Conservation (phyloP, 495 filamentous ascomycete genomes). For the Penicillium tannophilum region DNA sequence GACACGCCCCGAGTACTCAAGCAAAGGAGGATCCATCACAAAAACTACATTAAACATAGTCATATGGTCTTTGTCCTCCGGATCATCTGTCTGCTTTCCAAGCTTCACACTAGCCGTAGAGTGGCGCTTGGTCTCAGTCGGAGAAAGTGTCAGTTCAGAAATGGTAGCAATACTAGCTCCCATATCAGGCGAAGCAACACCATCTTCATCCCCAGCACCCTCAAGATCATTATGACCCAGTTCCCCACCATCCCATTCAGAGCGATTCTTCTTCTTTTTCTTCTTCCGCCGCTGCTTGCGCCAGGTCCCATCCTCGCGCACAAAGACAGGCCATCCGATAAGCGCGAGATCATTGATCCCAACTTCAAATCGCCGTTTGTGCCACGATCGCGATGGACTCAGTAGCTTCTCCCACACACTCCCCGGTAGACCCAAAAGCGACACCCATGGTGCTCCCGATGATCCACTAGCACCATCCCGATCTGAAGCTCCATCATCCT, state of each 20-base stretch:
- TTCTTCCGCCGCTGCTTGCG: slow-evolving; percentile 70
- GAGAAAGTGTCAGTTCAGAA: slow-evolving; percentile 34
- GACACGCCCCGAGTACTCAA: slow-evolving; percentile 73
- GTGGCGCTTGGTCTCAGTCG: slow-evolving; percentile 37
- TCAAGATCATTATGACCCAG: slow-evolving; percentile 46
- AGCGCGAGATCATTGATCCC: slow-evolving; percentile 82
- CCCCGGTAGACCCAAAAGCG: slow-evolving; percentile 72
- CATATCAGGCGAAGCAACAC: slow-evolving; percentile 35
- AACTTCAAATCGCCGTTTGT: slow-evolving; percentile 86
- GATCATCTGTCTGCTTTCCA: slow-evolving; percentile 34
- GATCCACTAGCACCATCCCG: slow-evolving; percentile 50
- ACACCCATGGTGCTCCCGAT: slow-evolving; percentile 70
- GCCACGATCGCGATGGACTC: slow-evolving; percentile 75
- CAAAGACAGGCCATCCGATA: slow-evolving; percentile 84
- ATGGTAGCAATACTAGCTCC: slow-evolving; percentile 26
- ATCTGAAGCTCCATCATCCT: slow-evolving; percentile 50
- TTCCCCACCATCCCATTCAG: slow-evolving; percentile 44
- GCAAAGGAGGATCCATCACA: slow-evolving; percentile 74
- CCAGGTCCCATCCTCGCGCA: slow-evolving; percentile 85
- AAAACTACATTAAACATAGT: slow-evolving; percentile 98
- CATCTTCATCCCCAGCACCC: slow-evolving; percentile 37
- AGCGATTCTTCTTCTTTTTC: slow-evolving; percentile 44
- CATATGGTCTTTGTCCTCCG: slow-evolving; percentile 67
- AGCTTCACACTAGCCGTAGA: slow-evolving; percentile 45
- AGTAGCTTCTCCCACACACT: slow-evolving; percentile 82